A percentile compares a stretch with the other conserved stretches of the same genome.
Evolutionary conservation across 768 basidiomycete species (phyloP).

Genomic region (Multifurca ochricompacta): DNA sequence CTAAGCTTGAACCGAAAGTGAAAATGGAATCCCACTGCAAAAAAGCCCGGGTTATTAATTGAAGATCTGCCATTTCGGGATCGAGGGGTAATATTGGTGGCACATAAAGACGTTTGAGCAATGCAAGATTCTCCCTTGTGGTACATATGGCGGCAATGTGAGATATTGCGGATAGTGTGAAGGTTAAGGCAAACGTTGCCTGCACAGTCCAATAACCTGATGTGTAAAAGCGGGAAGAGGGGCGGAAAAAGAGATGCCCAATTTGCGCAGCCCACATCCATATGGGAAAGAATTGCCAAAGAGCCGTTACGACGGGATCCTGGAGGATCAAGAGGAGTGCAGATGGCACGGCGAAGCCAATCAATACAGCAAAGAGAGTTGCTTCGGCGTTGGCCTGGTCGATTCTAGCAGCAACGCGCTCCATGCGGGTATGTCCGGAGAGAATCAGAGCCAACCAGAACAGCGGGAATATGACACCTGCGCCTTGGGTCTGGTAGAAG

Average conservation of each 20-base stretch:
- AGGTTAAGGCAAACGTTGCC: conserved; percentile 15
- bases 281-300: conserved; percentile 17
- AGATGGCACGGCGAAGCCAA: conserved; percentile 9
- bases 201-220: conserved; percentile 18
- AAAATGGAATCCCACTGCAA: conserved; percentile 17
- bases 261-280: conserved; percentile 11
- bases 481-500: conserved; percentile 11
- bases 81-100: conserved; percentile 3
- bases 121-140: background rate
- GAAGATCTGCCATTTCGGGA: conserved; percentile 3
- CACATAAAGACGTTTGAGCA: conserved; percentile 8
- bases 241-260: conserved; percentile 17
- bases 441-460: conserved; percentile 16
- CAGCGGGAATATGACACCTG: conserved; percentile 9
- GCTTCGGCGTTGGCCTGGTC: conserved; percentile 19
- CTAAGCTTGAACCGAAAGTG: conserved; percentile 6
- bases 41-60: conserved; percentile 1
- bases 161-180: conserved; percentile 6
- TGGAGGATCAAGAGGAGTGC: conserved; percentile 8
- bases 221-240: conserved; percentile 5
- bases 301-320: conserved; percentile 15
- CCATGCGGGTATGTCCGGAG: conserved; percentile 9
- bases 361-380: conserved; percentile 13
- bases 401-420: conserved; percentile 1
- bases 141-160: conserved; percentile 8